Base-by-base conservation (phyloP, 805 yeast genomes). In the Kazachstania africana region DNA sequence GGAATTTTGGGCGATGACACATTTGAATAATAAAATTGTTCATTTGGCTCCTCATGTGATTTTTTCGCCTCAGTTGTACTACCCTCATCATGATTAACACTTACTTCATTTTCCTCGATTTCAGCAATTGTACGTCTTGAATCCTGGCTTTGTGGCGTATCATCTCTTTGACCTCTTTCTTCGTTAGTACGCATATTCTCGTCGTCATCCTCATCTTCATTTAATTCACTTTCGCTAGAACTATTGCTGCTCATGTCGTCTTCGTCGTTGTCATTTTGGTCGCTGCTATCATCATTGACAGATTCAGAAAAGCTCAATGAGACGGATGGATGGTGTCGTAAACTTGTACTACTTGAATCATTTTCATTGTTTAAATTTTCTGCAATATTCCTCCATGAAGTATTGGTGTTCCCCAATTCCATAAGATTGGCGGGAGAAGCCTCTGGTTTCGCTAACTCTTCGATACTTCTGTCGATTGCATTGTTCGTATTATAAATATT, bases 1-100 rank as follows among this genome's bases (percentile, higher is more conserved):
- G 36, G 36, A 8, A 33, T 16, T 20, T 25, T 28, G 8, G 28
- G 24, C 8, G 14, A 14, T 3, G 22, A 25, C 19, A 24, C 19
- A 16, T 32, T 32, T n/a, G 31, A 32, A n/a, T 24, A 28, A 13
- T 28, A 32, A 27, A 28, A 27, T 22, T 27, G 20, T 18, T 32
- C 34, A 6, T 16, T 14, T 15, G n/a, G n/a, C n/a, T n/a, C n/a
- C n/a, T n/a, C n/a, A n/a, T n/a, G n/a, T n/a, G n/a, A n/a, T n/a
- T n/a, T n/a, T n/a, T n/a, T 26, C 10, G 13, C 14, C 20, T 19
- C 24, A 18, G 20, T 28, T n/a, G n/a, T n/a, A n/a, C n/a, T n/a
- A n/a, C n/a, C n/a, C 20, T 15, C 21, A 4, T n/a, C 31, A 21
- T 28, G 16, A 12, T 13, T 28, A 4, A 12, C 12, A 4, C 12